Percentiles rank a stretch among this genome's conserved stretches.
Conservation (phyloP, 441 rosid genomes). For the Eutrema salsugineum region DNA sequence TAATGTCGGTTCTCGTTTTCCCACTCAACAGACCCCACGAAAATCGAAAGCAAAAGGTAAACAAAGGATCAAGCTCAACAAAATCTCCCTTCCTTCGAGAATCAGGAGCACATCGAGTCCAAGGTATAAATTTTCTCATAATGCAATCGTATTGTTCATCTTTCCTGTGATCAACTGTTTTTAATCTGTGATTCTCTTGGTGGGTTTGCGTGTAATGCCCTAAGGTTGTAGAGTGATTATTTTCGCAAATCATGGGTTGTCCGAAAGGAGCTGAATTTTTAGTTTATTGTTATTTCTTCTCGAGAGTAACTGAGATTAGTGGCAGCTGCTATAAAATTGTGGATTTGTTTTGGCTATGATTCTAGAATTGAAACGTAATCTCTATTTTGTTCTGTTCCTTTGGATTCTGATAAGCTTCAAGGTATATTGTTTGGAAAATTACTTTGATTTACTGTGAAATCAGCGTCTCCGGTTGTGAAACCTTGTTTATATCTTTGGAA, state of each 20-base stretch:
- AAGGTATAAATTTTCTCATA: not conserved
- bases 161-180: not conserved
- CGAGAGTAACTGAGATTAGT: too few species aligned
- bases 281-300: not conserved
- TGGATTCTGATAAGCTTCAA: not conserved
- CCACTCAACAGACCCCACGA: conserved; percentile 1
- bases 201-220: not conserved
- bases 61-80: not conserved
- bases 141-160: not conserved
- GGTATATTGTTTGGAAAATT: not conserved
- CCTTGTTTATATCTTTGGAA: not conserved
- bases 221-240: not conserved
- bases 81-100: not conserved
- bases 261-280: not conserved
- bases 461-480: not conserved
- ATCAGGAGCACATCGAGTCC: not conserved
- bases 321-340: not conserved
- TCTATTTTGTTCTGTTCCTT: not conserved
- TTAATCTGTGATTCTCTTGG: not conserved
- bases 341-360: not conserved
- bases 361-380: not conserved
- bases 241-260: not conserved
- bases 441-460: not conserved
- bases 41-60: not conserved
- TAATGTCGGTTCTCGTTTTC: conserved; percentile 18